A percentile compares a stretch with the other conserved stretches of the same genome.
Evolutionary conservation across 495 filamentous ascomycete species (phyloP).

Genomic region (Tuber indicum): DNA sequence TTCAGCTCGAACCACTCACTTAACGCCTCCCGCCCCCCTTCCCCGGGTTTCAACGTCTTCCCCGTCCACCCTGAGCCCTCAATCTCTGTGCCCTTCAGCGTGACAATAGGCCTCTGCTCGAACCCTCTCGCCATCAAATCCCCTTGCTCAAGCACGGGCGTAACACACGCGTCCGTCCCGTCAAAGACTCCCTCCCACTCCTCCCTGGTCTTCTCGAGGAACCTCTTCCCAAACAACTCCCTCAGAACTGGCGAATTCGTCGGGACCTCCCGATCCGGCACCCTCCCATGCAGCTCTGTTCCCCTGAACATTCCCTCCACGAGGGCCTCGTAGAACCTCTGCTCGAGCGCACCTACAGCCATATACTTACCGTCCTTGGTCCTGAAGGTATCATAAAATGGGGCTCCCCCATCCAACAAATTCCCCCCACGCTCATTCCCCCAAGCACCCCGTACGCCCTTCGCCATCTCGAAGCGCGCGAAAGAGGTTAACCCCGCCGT

Average conservation of each 20-base stretch:
- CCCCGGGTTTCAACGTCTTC: constrained; percentile 55
- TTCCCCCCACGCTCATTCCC: constrained; percentile 62
- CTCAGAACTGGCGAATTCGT: constrained; percentile 60
- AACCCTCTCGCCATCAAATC: constrained; percentile 60
- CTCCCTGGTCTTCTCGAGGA: constrained; percentile 63
- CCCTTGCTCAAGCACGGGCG: constrained; percentile 67
- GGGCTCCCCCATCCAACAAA: constrained; percentile 72
- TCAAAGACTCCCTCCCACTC: constrained; percentile 87
- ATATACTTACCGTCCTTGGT: constrained; percentile 76
- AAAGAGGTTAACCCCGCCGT: constrained; percentile 69
- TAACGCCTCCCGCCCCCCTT: constrained; percentile 64
- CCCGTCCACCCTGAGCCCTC: constrained; percentile 61
- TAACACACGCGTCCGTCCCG: constrained; percentile 84
- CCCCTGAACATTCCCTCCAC: constrained; percentile 52
- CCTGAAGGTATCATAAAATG: constrained; percentile 82
- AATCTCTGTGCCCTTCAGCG: constrained; percentile 55
- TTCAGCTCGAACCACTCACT: constrained; percentile 73
- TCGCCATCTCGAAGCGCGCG: constrained; percentile 58
- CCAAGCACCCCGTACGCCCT: constrained; percentile 49
- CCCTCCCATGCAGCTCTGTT: constrained; percentile 46
- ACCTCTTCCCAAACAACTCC: constrained; percentile 55
- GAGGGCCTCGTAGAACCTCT: constrained; percentile 68
- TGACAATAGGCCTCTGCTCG: constrained; percentile 70
- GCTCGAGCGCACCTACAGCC: constrained; percentile 85
- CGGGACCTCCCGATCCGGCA: constrained; percentile 55